Base-by-base conservation (phyloP, 2,329 filamentous ascomycete genomes). In the Dryadomyces sulphureus region DNA sequence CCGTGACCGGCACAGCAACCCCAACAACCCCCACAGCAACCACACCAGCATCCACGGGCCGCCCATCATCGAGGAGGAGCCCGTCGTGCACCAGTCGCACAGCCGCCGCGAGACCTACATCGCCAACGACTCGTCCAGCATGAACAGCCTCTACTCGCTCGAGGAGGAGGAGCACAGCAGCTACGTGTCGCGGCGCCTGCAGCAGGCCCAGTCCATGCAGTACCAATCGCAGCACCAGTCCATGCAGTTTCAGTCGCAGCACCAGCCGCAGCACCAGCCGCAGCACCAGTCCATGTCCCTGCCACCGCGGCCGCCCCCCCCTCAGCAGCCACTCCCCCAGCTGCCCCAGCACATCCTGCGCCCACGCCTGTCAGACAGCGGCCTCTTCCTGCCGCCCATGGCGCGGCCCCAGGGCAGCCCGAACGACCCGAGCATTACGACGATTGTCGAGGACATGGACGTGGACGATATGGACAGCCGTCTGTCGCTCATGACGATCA, bases 361-460 rank as follows among this genome's bases (percentile, higher is more conserved):
- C 3, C 19, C 21, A 21, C 34, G 21, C 8, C 22, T 22, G 34
- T 19, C 30, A 12, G 19, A 9, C 20, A 38, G 41, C 24, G 17
- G 35, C 21, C 22, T 42, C 34, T 34, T 27, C 20, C 25, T 21
- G 34, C 35, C 22, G 24, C 43, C 34, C 4, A 16, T 20, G 11
- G 3, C 20, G 2, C 14, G 22, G 21, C 7, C 9, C 19, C 27
- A 7, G n/a, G 14, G 22, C 8, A 34, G 32, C 4, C 38, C 38
- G 21, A 43, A 42, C 35, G 43, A 45, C 14, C 46, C 51, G 24
- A 43, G 46, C 16, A 48, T 52, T 47, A 53, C 50, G 38, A 50
- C 53, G 16, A 50, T 53, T 35, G 17, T 45, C 14, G 43, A 45
- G 14, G 43, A 32, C 16, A 30, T 38, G 14, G 46, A 32, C 16